These are phyloP conservation scores for Agapanthus africanus DNA, from an alignment of 106 monocot species.

Conservation along the genomic window DNA sequence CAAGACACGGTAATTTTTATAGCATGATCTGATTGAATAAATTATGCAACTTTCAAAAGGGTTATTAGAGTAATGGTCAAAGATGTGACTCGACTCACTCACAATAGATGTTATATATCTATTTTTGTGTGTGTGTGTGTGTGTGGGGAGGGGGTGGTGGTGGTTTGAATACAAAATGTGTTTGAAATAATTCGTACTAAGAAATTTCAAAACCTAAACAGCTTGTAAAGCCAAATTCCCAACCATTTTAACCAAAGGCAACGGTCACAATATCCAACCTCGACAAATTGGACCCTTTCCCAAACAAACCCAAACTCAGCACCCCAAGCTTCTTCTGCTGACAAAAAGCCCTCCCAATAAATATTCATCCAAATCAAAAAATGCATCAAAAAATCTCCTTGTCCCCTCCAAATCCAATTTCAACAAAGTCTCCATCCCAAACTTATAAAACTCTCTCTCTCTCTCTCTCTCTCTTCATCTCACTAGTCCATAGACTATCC, in stretches of 20 bases:
- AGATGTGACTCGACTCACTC: no score
- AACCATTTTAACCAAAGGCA: conserved; percentile 18
- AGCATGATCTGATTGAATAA: no score
- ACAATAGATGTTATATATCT: no score
- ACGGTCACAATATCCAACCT: conserved; percentile 21
- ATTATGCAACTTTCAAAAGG: no score
- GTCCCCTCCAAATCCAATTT: conserved; percentile 21
- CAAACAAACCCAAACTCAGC: conserved; percentile 15
- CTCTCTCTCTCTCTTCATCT: conserved; percentile 10
- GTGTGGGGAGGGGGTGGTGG: no score
- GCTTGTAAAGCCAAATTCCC: conserved; percentile 14
- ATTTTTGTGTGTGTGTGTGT: no score
- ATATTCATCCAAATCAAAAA: conserved; percentile 21
- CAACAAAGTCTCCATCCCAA: conserved; percentile 36
- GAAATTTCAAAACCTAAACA: conserved; percentile 3
- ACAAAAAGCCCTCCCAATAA: conserved; percentile 25
- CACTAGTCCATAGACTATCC: conserved; percentile 16
- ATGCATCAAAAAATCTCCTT: conserved; percentile 24
- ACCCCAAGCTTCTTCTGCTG: conserved; percentile 13
- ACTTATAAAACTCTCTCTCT: conserved; percentile 25
- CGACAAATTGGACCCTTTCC: conserved; percentile 4
- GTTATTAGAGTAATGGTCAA: no score
- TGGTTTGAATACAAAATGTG: no score
- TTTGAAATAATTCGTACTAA: no score
- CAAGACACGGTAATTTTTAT: no score